These are phyloP conservation scores for Candida sanyiensis DNA, from an alignment of 805 yeast genomes.

Conservation along the genomic window DNA sequence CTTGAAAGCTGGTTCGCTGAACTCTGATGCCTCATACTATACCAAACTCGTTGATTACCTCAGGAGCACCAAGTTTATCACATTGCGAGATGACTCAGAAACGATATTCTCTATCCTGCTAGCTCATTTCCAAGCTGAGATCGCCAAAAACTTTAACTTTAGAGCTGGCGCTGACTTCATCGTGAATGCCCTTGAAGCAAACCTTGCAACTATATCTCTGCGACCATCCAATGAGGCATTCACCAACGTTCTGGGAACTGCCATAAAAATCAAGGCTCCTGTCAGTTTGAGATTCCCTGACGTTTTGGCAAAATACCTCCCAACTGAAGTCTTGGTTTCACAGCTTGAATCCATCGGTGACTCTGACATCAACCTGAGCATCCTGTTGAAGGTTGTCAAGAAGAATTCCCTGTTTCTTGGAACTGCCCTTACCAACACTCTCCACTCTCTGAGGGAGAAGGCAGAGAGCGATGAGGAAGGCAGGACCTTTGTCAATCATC, in stretches of 20 bases:
- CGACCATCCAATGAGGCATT: conserved; percentile 1
- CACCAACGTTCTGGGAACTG: conserved; percentile 15
- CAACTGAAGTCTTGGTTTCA: conserved; percentile 11
- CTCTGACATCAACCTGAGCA: conserved; percentile 8
- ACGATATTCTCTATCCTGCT: conserved; percentile 28
- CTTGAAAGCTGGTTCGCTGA: conserved; percentile 47
- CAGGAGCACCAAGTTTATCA: conserved; percentile 12
- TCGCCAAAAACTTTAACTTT: conserved; percentile 26
- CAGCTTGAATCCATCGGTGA: conserved; percentile 11
- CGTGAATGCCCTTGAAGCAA: conserved; percentile 28
- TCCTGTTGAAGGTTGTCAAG: conserved; percentile 13
- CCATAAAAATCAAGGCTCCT: conserved; percentile 14
- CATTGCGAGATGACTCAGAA: conserved; percentile 17
- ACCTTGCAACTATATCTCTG: conserved; percentile 19
- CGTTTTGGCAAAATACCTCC: conserved; percentile 17
- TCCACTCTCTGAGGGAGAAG: conserved; percentile 17
- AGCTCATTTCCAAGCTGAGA: conserved; percentile 24
- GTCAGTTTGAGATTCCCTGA: conserved; percentile 18
- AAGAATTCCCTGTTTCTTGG: conserved; percentile 11
- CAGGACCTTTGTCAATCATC: conserved; percentile 15
- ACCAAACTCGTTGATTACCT: conserved; percentile 21
- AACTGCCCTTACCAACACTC: conserved; percentile 13
- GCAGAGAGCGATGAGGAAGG: conserved; percentile 22
- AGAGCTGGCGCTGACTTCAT: conserved; percentile 29
- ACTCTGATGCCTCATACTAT: conserved; percentile 48